Evolutionary conservation across 306 rosid genomes (phyloP), one percentile per base, ranked within the genome.

Genomic region (Canavalia ensiformis): DNA sequence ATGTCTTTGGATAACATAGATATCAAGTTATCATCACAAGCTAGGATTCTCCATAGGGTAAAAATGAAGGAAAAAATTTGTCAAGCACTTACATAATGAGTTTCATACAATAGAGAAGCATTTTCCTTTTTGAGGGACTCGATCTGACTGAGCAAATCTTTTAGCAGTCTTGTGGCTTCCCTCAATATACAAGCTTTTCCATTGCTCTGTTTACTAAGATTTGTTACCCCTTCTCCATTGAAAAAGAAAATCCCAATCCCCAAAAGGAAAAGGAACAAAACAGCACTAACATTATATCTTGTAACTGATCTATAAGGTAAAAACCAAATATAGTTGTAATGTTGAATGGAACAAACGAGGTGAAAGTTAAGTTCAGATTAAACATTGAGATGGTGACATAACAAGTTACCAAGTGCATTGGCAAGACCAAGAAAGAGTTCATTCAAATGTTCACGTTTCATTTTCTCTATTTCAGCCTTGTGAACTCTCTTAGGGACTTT

Each of bases 391-490:
- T 33, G 5, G 66, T 30, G 76, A 80, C 49, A 68, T 5, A 78
- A 77, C 60, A 64, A 54, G 51, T 88, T 89, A 95, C 99, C 99
- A 66, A 95, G 89, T 58, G 86, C 87, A 75, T 76, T 79, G 68
- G 97, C 91, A 52, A 95, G 94, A 80, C 89, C 93, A n/a, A 93
- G 81, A 85, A 95, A 93, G 69, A 91, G 93, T 42, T 93, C 94
- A 10, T 95, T 95, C 82, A 91, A 87, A 65, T 86, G 94, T 67
- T 92, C 99, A 3, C 99, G 94, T 91, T 95, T 95, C 91, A 84
- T 71, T 85, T 88, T 95, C 93, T 95, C 99, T 89, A 93, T 90
- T 89, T 90, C 98, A 25, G 99, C 88, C 91, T 95, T 95, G 86
- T 88, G 96, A 79, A 95, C 81, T 81, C 97, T 89, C 80, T 82